These are phyloP conservation scores for Sugiyamaella xylanicola DNA, from an alignment of 1,139 yeast species.

Conservation along the genomic window DNA sequence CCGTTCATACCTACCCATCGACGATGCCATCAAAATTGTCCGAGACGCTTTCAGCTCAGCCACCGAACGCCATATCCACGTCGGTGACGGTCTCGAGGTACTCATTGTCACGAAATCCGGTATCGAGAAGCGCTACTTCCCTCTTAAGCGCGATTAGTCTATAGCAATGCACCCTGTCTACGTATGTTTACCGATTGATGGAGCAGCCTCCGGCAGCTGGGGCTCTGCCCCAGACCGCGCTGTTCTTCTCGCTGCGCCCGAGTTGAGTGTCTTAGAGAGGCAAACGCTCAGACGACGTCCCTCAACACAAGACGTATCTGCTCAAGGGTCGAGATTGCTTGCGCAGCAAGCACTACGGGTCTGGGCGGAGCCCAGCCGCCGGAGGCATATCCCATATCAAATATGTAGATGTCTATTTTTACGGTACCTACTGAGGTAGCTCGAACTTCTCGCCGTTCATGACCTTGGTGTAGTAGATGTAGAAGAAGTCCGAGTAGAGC, in stretches of 20 bases:
- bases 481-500: constrained; percentile 92
- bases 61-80: constrained; percentile 97
- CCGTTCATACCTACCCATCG: constrained; percentile 66
- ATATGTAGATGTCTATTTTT: not conserved
- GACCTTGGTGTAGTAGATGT: constrained; percentile 81
- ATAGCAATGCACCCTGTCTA: not conserved
- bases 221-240: not conserved
- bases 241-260: not conserved
- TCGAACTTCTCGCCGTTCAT: constrained; percentile 80
- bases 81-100: constrained; percentile 94
- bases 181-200: not conserved
- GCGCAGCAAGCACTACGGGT: constrained; percentile 8
- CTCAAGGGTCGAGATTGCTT: no score
- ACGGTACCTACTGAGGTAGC: constrained; percentile 60
- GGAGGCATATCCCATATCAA: constrained; percentile 1
- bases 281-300: no score
- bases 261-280: not conserved
- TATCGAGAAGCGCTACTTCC: constrained; percentile 76
- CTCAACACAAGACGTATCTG: no score
- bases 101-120: constrained; percentile 93
- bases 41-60: constrained; percentile 95
- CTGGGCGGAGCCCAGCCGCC: constrained; percentile 9
- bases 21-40: constrained; percentile 83
- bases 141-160: constrained; percentile 79
- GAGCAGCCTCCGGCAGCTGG: constrained; percentile 1